Evolutionary conservation across 2,329 filamentous ascomycete genomes (phyloP).

Genomic region (Aspergillus carbonarius): DNA sequence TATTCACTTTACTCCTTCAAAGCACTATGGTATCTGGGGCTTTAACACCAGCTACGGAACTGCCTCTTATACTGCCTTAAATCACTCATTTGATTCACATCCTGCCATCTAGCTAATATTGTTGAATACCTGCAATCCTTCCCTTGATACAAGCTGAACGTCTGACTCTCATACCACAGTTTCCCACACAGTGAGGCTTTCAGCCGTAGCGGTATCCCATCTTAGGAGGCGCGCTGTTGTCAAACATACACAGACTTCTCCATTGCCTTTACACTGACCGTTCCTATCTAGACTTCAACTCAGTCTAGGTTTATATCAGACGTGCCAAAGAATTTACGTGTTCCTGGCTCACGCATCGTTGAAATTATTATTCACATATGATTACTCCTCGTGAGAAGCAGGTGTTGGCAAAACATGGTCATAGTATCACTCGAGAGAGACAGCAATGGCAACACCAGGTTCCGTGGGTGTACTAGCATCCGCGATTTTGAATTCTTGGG

Average conservation of each 20-base stretch:
- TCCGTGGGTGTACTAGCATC: slow-evolving; percentile 72
- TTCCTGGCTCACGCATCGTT: neutral
- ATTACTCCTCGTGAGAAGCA: neutral
- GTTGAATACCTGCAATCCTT: neutral
- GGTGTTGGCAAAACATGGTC: slow-evolving; percentile 29
- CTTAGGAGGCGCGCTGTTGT: neutral
- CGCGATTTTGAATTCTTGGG: slow-evolving; percentile 42
- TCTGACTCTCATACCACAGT: neutral
- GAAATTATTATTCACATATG: neutral
- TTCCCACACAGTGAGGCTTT: neutral
- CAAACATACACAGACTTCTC: neutral
- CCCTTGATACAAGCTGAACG: neutral
- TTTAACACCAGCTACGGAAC: neutral
- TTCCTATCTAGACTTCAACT: neutral
- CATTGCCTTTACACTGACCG: neutral
- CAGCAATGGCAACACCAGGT: slow-evolving; percentile 56
- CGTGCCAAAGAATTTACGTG: neutral
- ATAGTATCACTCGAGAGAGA: slow-evolving; percentile 47
- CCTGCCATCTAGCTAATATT: neutral
- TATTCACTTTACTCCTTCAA: neutral
- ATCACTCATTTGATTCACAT: neutral
- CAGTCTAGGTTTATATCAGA: neutral
- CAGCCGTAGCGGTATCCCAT: neutral
- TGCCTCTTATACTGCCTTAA: neutral
- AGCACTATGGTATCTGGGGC: neutral